These are phyloP conservation scores for Erodium moschatum DNA, from an alignment of 441 rosid genomes.

Conservation along the genomic window DNA sequence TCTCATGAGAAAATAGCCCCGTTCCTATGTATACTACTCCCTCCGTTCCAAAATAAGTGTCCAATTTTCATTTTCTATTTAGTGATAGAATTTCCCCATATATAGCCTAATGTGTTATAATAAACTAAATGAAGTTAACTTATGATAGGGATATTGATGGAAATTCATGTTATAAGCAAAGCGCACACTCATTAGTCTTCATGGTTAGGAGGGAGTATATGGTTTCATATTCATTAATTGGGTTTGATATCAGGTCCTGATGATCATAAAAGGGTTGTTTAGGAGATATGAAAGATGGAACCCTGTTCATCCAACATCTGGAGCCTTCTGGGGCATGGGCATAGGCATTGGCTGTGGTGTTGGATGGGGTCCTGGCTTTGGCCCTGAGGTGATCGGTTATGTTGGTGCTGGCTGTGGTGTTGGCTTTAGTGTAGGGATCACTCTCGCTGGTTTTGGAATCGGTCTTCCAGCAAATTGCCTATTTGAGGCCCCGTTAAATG, in stretches of 20 bases:
- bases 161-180: too few relatives aligned
- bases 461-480: constrained; percentile 77
- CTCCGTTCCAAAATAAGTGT: background rate
- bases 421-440: constrained; percentile 83
- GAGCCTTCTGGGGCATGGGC: constrained; percentile 97
- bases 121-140: background rate
- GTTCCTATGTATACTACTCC: background rate
- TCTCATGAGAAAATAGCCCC: background rate
- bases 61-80: background rate
- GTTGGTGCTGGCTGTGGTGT: constrained; percentile 90
- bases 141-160: background rate
- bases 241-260: constrained; percentile 32
- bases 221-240: background rate
- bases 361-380: constrained; percentile 98
- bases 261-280: constrained; percentile 76
- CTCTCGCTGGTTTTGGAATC: constrained; percentile 72
- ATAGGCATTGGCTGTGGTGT: constrained; percentile 84
- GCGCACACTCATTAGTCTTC: background rate
- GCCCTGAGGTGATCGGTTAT: constrained; percentile 82
- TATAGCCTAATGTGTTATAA: background rate
- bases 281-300: constrained; percentile 81
- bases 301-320: constrained; percentile 83
- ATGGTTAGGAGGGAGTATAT: background rate
- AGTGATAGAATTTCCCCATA: background rate
- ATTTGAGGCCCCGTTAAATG: constrained; percentile 46